A percentile compares a stretch with the other conserved stretches of the same genome.
Evolutionary conservation across 2,329 filamentous ascomycete species (phyloP).

Genomic region (Epicoccum sorghinum): DNA sequence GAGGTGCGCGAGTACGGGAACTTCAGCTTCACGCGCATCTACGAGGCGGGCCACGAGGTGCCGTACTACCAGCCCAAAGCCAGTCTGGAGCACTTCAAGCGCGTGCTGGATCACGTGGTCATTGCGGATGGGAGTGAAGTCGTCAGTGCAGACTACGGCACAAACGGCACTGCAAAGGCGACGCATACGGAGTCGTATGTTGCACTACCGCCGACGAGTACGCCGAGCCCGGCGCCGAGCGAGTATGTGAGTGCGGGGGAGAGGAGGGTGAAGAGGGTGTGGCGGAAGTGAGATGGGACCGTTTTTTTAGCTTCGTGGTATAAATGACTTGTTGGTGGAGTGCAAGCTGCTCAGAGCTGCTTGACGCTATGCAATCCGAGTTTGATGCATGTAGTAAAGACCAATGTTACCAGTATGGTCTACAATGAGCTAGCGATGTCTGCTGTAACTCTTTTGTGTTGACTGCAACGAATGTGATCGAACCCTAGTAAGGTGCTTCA

Average conservation of each 20-base stretch:
- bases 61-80: slow-evolving; percentile 51
- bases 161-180: slow-evolving; percentile 38
- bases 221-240: slow-evolving; percentile 15
- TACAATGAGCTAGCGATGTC: too few species aligned
- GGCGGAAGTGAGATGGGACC: not conserved
- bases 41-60: slow-evolving; percentile 52
- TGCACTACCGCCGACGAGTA: slow-evolving; percentile 33
- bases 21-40: slow-evolving; percentile 49
- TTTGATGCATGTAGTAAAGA: too few species aligned
- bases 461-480: too few species aligned
- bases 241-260: slow-evolving; percentile 2
- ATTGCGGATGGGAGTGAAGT: slow-evolving; percentile 39
- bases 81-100: slow-evolving; percentile 38
- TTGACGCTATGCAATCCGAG: too few species aligned
- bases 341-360: too few species aligned
- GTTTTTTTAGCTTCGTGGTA: too few species aligned
- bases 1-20: slow-evolving; percentile 50
- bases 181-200: slow-evolving; percentile 43
- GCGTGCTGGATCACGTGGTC: slow-evolving; percentile 33
- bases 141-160: slow-evolving; percentile 37
- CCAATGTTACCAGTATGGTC: too few species aligned
- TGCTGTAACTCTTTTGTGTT: too few species aligned
- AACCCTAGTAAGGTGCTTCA: too few species aligned
- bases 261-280: slow-evolving; percentile 11
- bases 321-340: too few species aligned